Evolutionary conservation across 305 asterid genomes (phyloP).

Genomic region (Striga hermonthica): DNA sequence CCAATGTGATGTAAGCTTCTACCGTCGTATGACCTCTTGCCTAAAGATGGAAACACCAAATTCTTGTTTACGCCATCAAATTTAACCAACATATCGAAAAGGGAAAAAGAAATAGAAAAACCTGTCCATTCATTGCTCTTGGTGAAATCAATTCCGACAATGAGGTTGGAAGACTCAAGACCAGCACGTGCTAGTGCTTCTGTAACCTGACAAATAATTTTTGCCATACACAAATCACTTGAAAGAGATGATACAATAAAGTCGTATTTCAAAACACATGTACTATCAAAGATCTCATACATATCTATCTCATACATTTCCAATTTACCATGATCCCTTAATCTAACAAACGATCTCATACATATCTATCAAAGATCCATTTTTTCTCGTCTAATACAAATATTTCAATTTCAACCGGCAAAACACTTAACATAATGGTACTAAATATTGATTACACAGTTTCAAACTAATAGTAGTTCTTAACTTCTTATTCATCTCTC

Average conservation of each 20-base stretch:
- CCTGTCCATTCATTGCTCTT: slow-evolving; percentile 99
- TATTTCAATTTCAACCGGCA: not conserved
- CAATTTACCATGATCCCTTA: no score
- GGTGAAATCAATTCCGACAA: slow-evolving; percentile 90
- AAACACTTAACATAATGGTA: not conserved
- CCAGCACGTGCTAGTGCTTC: slow-evolving; percentile 91
- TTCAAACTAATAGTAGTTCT: no score
- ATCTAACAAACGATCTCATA: not conserved
- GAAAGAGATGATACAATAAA: slow-evolving; percentile 6
- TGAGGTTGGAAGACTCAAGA: slow-evolving; percentile 92
- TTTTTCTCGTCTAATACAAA: no score
- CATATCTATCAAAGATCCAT: slow-evolving; percentile 1
- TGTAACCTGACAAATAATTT: slow-evolving; percentile 52
- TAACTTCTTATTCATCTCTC: no score
- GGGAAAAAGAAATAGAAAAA: slow-evolving; percentile 25
- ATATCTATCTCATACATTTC: no score
- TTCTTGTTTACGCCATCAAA: slow-evolving; percentile 31
- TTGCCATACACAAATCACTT: slow-evolving; percentile 5
- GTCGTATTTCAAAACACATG: no score
- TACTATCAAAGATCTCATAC: no score
- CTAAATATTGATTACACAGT: no score
- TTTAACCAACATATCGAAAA: not conserved
- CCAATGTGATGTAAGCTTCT: slow-evolving; percentile 83
- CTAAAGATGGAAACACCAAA: slow-evolving; percentile 39
- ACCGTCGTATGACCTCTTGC: slow-evolving; percentile 61